Evolutionary conservation across 345 rosid species (phyloP).

Genomic region (Salix koriyanagi): DNA sequence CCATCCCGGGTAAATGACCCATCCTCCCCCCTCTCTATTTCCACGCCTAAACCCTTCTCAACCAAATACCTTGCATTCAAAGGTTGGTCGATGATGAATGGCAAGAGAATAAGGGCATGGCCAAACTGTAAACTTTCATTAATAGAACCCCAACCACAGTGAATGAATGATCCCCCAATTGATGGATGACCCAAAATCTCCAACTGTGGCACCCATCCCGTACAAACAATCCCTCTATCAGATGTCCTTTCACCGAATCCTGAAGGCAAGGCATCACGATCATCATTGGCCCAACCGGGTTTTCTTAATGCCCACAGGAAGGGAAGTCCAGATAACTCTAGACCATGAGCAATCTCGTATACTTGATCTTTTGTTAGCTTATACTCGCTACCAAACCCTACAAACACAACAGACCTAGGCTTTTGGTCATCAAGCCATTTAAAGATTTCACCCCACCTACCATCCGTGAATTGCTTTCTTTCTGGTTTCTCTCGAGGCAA

Average conservation of each 20-base stretch:
- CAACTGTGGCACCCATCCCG: conserved; percentile 32
- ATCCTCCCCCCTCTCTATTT: conserved; percentile 22
- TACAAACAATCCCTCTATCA: conserved; percentile 10
- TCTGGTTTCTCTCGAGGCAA: conserved; percentile 12
- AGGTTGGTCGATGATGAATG: conserved; percentile 24
- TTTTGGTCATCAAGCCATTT: conserved; percentile 27
- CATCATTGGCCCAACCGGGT: conserved; percentile 24
- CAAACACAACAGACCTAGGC: conserved; percentile 30
- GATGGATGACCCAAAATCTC: conserved; percentile 21
- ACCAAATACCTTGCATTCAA: conserved; percentile 23
- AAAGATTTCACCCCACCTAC: conserved; percentile 9
- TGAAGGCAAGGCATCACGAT: conserved; percentile 16
- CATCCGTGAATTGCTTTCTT: background rate
- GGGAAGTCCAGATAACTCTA: conserved; percentile 28
- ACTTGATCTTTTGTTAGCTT: conserved; percentile 24
- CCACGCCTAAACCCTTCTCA: conserved; percentile 25
- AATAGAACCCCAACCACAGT: conserved; percentile 27
- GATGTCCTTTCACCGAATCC: conserved; percentile 9
- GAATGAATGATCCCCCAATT: conserved; percentile 24
- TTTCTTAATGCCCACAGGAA: conserved; percentile 32
- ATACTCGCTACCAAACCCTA: conserved; percentile 30
- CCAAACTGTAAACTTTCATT: conserved; percentile 28
- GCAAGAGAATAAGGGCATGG: conserved; percentile 16
- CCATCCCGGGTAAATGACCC: conserved; percentile 20
- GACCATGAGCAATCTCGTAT: conserved; percentile 26